Evolutionary conservation across 306 rosid genomes (phyloP), one percentile per base, ranked within the genome.

Genomic region (Mimosa pudica): DNA sequence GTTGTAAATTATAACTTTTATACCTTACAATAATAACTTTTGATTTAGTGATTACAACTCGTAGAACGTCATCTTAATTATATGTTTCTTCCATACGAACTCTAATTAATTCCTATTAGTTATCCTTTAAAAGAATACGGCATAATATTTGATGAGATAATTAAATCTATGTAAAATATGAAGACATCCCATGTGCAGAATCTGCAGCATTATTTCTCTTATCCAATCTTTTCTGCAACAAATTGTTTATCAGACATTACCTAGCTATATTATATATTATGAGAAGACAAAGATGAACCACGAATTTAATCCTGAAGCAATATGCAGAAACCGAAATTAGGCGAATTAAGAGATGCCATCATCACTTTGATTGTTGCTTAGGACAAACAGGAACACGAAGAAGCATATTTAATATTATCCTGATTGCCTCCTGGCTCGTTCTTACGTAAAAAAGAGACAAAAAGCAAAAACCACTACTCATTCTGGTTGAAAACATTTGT

Each of bases 401-500:
- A 4, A 1, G 38, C n/a, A 72, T 72, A 52, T n/a, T 68, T 51
- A 51, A 72, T 35, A 51, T 51, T 51, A 72, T 72, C 76, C 47
- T 24, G 30, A 24, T 24, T 24, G 30, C 30, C 30, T 24, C 30
- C 30, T 72, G 0, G n/a, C 18, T 67, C n/a, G 72, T 7, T 42
- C 35, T 44, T 69, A 44, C n/a, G 68, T 44, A 78, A 16, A 18
- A 46, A 10, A 46, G 58, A 47, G 79, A 82, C 76, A 78, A 73
- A 77, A 78, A 51, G 60, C 52, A 74, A 48, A 83, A 69, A 52
- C 54, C 70, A 69, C 54, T 73, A 69, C 54, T 73, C 77, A 79
- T 83, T 79, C 69, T 79, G 65, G 60, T 74, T 36, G 36, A 17
- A 11, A 61, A 4, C 67, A 30, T 32, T 62, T 32, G 68, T 32